Conservation (phyloP, 2,329 filamentous ascomycete genomes). For the Alternaria rosae region DNA sequence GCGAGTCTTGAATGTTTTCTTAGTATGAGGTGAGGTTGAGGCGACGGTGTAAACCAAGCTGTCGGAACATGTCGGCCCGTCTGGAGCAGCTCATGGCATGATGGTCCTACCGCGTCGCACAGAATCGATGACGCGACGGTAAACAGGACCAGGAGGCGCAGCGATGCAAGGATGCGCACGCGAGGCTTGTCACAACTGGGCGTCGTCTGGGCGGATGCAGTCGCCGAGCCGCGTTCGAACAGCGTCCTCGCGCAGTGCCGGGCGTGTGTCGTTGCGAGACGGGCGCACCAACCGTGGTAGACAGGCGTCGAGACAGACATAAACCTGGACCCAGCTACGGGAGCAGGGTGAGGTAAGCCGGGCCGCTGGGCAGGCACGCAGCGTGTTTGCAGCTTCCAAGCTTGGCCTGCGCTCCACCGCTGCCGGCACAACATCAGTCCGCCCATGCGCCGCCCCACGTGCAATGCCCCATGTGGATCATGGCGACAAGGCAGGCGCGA, state of each 20-base stretch:
- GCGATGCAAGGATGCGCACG: conserved; percentile 7
- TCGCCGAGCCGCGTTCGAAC: conserved; percentile 2
- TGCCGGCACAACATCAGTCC: conserved; percentile 24
- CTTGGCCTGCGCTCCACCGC: neutral
- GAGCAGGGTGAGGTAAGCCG: conserved; percentile 7
- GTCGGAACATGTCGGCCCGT: conserved; percentile 8
- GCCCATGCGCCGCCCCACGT: conserved; percentile 7
- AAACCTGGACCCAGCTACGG: neutral
- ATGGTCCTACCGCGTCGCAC: neutral
- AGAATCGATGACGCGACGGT: conserved; percentile 17
- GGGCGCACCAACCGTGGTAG: neutral
- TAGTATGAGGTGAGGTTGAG: neutral
- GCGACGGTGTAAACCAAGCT: neutral
- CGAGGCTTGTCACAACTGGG: conserved; percentile 17
- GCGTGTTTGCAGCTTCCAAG: neutral
- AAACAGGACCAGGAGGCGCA: neutral
- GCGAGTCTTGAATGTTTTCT: neutral
- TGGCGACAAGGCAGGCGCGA: conserved; percentile 19
- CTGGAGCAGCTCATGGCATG: conserved; percentile 1
- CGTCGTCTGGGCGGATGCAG: conserved; percentile 11
- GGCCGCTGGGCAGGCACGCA: conserved; percentile 5
- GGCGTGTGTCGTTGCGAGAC: neutral
- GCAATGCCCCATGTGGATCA: conserved; percentile 14
- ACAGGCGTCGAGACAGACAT: neutral
- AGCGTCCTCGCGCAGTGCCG: neutral